Conservation (phyloP, 371 early-diverging fungal species). For the Apophysomyces trapeziformis region DNA sequence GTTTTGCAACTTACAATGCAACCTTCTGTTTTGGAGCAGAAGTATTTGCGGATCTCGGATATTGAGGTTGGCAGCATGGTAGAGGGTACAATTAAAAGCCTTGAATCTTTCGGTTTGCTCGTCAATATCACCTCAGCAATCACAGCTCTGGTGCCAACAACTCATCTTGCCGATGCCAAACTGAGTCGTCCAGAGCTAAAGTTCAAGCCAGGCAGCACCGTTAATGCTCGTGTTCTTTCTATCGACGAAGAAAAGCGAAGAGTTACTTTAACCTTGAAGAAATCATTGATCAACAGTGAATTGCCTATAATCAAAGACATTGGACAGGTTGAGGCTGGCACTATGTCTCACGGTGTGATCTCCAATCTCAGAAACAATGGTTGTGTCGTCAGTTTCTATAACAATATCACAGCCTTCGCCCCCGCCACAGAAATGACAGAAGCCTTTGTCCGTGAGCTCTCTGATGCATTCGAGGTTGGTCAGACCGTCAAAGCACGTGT, state of each 20-base stretch:
- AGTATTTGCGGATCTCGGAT: slow-evolving; percentile 72
- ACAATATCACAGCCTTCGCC: slow-evolving; percentile 69
- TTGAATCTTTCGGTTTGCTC: slow-evolving; percentile 65
- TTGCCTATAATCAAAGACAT: slow-evolving; percentile 68
- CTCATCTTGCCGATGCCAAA: slow-evolving; percentile 79
- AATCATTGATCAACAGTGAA: slow-evolving; percentile 75
- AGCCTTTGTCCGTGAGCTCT: slow-evolving; percentile 40
- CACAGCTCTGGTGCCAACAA: slow-evolving; percentile 70
- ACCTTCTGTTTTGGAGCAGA: slow-evolving; percentile 68
- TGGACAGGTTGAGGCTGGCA: slow-evolving; percentile 58
- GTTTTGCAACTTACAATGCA: slow-evolving; percentile 74
- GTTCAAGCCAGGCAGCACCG: slow-evolving; percentile 73
- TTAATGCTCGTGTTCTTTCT: slow-evolving; percentile 76
- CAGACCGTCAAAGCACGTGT: slow-evolving; percentile 84
- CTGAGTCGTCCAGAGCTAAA: slow-evolving; percentile 76
- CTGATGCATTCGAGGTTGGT: slow-evolving; percentile 66
- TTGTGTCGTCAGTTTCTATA: slow-evolving; percentile 79
- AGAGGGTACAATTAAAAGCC: slow-evolving; percentile 58
- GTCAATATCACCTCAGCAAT: slow-evolving; percentile 69
- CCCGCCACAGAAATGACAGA: slow-evolving; percentile 71
- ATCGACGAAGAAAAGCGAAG: slow-evolving; percentile 56
- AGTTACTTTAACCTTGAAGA: slow-evolving; percentile 79
- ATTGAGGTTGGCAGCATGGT: slow-evolving; percentile 72
- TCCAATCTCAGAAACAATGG: slow-evolving; percentile 65
- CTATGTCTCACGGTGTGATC: slow-evolving; percentile 70